phyloP scores from a whole-genome alignment of 495 filamentous ascomycete species.

The Jackrogersella multiformis region DNA sequence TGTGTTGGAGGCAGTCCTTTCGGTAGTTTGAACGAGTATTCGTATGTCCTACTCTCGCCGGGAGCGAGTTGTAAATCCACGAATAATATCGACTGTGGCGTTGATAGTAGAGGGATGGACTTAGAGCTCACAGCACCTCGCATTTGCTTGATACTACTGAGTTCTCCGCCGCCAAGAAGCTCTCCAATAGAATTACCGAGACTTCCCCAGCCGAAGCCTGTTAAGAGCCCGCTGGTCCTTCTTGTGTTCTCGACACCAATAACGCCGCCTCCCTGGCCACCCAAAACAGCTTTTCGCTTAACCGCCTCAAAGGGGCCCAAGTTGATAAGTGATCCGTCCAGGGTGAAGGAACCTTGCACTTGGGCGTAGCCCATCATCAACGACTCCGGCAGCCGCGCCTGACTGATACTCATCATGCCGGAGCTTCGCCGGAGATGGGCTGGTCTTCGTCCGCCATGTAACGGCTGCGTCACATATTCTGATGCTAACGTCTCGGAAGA shows the following conservation, averaged over 20 bases:
- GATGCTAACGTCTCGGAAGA: slow-evolving; percentile 93
- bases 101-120: slow-evolving; percentile 87
- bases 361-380: slow-evolving; percentile 99
- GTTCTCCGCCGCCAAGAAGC: slow-evolving; percentile 81
- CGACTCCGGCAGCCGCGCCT: slow-evolving; percentile 68
- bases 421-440: slow-evolving; percentile 72
- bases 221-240: slow-evolving; percentile 80
- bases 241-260: slow-evolving; percentile 80
- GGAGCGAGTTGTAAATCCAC: slow-evolving; percentile 89
- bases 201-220: slow-evolving; percentile 86
- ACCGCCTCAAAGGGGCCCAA: slow-evolving; percentile 92
- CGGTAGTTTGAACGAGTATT: slow-evolving; percentile 85
- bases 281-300: slow-evolving; percentile 90
- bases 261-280: slow-evolving; percentile 84
- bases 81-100: slow-evolving; percentile 96
- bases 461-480: slow-evolving; percentile 77
- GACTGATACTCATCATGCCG: slow-evolving; percentile 57
- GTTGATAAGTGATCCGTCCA: slow-evolving; percentile 92
- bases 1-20: slow-evolving; percentile 89
- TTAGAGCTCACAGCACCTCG: slow-evolving; percentile 80
- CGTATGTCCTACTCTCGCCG: slow-evolving; percentile 87
- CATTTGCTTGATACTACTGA: slow-evolving; percentile 95
- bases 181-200: slow-evolving; percentile 90
- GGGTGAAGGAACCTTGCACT: slow-evolving; percentile 87
- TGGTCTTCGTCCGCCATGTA: slow-evolving; percentile 54